These are phyloP conservation scores for Bryoglossum gracile DNA, from an alignment of 495 filamentous ascomycete genomes.

Conservation along the genomic window DNA sequence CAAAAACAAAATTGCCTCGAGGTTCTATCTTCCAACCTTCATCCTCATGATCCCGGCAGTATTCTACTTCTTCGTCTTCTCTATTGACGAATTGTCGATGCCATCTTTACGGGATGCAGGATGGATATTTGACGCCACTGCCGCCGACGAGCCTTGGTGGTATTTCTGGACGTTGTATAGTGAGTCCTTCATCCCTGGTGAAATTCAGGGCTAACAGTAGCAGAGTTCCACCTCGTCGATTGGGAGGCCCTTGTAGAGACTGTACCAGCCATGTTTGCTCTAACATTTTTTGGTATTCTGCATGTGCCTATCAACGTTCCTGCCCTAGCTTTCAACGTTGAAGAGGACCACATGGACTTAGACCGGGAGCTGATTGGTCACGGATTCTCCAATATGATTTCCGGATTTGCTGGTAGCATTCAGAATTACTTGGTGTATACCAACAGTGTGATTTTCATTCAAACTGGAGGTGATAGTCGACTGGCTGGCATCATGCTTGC, in stretches of 20 bases:
- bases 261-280: constrained; percentile 89
- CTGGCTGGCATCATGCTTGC: constrained; percentile 84
- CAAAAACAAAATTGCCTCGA: constrained; percentile 67
- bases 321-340: constrained; percentile 77
- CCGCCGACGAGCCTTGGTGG: constrained; percentile 84
- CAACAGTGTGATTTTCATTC: constrained; percentile 92
- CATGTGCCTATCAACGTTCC: constrained; percentile 98
- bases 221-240: constrained; percentile 67
- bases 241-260: constrained; percentile 74
- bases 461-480: constrained; percentile 79
- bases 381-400: constrained; percentile 85
- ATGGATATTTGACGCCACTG: constrained; percentile 86
- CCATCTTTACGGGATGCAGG: constrained; percentile 57
- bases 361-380: constrained; percentile 90
- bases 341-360: constrained; percentile 84
- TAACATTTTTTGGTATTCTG: constrained; percentile 95
- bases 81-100: constrained; percentile 55
- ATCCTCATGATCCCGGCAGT: constrained; percentile 71
- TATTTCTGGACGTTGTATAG: constrained; percentile 94
- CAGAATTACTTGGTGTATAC: constrained; percentile 98
- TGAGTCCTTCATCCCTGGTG: constrained; percentile 32
- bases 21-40: constrained; percentile 78
- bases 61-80: constrained; percentile 75
- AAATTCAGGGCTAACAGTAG: constrained; percentile 9
- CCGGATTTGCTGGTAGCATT: constrained; percentile 79